Conservation (phyloP, 2,329 filamentous ascomycete species). For the Ceratocystis harringtonii region DNA sequence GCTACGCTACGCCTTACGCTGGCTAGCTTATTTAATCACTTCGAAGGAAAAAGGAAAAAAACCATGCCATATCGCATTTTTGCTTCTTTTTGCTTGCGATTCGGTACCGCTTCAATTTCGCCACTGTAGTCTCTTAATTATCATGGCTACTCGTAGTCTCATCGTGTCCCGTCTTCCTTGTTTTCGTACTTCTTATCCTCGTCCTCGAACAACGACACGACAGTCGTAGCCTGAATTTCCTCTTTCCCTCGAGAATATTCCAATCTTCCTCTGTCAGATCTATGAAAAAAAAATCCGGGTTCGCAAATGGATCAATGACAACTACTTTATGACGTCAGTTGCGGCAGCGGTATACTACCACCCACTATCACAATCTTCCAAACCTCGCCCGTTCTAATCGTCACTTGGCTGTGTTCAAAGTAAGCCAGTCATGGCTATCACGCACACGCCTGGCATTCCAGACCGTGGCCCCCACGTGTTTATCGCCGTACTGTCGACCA, state of each 20-base stretch:
- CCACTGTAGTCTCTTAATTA: neutral
- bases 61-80: neutral
- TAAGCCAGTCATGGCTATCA: conserved; percentile 10
- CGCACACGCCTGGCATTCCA: conserved; percentile 21
- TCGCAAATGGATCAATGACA: neutral
- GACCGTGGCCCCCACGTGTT: conserved; percentile 48
- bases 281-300: neutral
- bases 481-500: conserved; percentile 52
- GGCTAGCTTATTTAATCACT: neutral
- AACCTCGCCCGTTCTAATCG: neutral
- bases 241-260: neutral
- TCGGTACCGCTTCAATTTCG: neutral
- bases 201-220: neutral
- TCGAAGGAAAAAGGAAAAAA: neutral
- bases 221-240: neutral
- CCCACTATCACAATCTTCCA: neutral
- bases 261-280: neutral
- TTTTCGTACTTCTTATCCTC: neutral
- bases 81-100: neutral
- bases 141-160: neutral
- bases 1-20: neutral
- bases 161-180: neutral
- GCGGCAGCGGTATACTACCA: neutral
- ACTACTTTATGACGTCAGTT: neutral
- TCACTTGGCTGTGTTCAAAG: neutral